Conservation (phyloP, 148 eudicot genomes). For the Fallopia convolvulus region DNA sequence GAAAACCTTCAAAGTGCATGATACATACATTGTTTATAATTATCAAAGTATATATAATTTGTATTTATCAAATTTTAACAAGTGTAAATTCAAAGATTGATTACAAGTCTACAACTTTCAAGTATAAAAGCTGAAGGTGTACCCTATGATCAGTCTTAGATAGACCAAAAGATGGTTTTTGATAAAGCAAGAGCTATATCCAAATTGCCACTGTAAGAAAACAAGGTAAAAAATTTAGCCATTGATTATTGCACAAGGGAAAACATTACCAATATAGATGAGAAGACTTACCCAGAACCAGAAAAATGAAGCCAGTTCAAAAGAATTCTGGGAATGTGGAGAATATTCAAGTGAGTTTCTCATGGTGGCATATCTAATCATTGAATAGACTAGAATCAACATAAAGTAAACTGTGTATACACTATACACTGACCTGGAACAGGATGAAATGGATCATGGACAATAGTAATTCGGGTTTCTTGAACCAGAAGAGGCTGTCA, state of each 20-base stretch:
- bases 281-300: constrained; percentile 90
- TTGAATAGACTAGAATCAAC: neutral
- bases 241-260: neutral
- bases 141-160: constrained; percentile 85
- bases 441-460: constrained; percentile 90
- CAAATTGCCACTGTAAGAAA: constrained; percentile 89
- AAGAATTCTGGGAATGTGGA: constrained; percentile 69
- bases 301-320: constrained; percentile 96
- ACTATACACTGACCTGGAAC: constrained; percentile 68
- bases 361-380: neutral
- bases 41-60: too few relatives aligned
- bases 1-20: constrained; percentile 57
- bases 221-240: neutral
- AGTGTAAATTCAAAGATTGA: neutral
- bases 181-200: constrained; percentile 89
- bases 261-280: neutral
- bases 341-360: neutral
- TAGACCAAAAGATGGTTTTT: constrained; percentile 74
- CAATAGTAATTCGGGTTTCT: constrained; percentile 70
- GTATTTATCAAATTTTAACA: neutral
- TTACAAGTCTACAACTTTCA: neutral
- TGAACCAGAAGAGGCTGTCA: constrained; percentile 97
- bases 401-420: neutral
- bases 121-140: constrained; percentile 9
- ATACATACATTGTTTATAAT: too few relatives aligned